These are phyloP conservation scores for Rhizomucor miehei DNA, from an alignment of 371 early-diverging fungal genomes.

Conservation along the genomic window DNA sequence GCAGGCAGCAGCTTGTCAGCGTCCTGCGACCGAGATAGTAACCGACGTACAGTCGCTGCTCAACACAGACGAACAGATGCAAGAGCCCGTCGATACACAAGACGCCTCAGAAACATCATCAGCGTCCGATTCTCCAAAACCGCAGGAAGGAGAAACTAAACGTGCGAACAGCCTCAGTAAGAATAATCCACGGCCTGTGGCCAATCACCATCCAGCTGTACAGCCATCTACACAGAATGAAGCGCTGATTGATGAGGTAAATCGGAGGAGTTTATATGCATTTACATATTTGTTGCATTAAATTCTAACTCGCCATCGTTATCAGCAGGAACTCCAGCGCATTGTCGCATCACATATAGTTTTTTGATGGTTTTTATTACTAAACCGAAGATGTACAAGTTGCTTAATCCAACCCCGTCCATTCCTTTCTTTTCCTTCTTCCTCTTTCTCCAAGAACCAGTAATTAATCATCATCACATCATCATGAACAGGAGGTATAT, in stretches of 20 bases:
- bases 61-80: neutral
- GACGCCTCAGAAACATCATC: no score
- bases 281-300: no score
- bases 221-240: constrained; percentile 19
- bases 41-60: no score
- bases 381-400: no score
- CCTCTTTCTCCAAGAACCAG: no score
- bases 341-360: constrained; percentile 48
- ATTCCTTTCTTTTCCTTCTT: no score
- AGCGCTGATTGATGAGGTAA: constrained; percentile 38
- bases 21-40: no score
- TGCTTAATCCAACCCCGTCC: no score
- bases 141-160: neutral
- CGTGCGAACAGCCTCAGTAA: constrained; percentile 2
- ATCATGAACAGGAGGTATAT: neutral
- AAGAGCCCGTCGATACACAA: neutral
- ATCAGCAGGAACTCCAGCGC: constrained; percentile 37
- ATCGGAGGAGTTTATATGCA: neutral
- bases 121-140: no score
- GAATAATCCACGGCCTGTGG: constrained; percentile 3
- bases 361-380: constrained; percentile 21
- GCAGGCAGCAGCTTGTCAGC: no score
- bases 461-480: no score
- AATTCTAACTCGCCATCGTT: neutral
- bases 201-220: constrained; percentile 7